Base-by-base conservation (phyloP, 2,329 filamentous ascomycete genomes). In the Cladosporium sp. region DNA sequence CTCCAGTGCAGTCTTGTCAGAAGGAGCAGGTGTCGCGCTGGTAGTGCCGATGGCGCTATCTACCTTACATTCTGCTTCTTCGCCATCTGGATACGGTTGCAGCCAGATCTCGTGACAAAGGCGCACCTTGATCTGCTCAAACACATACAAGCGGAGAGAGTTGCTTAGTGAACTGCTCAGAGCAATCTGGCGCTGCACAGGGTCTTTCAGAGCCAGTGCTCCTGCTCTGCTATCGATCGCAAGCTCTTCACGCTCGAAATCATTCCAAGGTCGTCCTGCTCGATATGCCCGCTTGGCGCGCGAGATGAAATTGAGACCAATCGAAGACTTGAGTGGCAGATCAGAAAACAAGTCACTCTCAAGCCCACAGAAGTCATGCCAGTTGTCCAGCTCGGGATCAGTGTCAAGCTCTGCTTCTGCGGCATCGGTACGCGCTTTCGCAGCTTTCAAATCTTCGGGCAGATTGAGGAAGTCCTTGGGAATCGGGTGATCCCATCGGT, bases 251-350 rank as follows among this genome's bases (percentile, higher is more conserved):
- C 38, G 52, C 59, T 67, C 65, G 43, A 66, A 69, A 14, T 60
- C 43, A 5, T 49, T 43, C 63, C 63, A 68, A 6, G 59, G 54
- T 17, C 55, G 52, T 1, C 60, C 61, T 17, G 49, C 58, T 12
- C 61, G 40, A 36, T 59, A 64, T 5, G 65, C 65, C 12, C 60
- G 55, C 51, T 67, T 69, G 8, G 64, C 65, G 28, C 65, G 62
- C 5, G 50, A 51, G 7, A 63, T 59, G 50, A 67, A 67, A 0
- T 51, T 60, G 1, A 58, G 54, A 5, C 63, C 66, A 30, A 65
- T 63, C 3, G 42, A 54, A 20, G 19, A 40, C 12, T 50, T 37
- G 2, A 59, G 40, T 12, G 12, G 17, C 1, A 59, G 15, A 45
- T 43, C 30, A n/a, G 36, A 36, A 4, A 59, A 42, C 14, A 39